These are phyloP conservation scores for Friedmanniomyces simplex DNA, from an alignment of 495 filamentous ascomycete species.

Conservation along the genomic window DNA sequence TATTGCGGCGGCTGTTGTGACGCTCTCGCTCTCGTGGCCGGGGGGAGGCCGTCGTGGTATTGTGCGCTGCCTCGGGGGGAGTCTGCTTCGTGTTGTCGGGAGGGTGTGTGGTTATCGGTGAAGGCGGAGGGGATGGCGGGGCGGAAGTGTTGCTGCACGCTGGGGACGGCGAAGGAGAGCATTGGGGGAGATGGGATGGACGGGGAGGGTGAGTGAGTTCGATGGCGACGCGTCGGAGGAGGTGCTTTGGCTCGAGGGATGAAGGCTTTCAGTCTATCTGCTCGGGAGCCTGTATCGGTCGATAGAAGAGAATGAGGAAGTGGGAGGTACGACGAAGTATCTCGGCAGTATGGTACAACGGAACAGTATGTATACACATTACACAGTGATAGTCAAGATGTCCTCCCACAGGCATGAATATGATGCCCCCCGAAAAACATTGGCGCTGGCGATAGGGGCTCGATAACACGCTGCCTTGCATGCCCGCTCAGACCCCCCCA, in stretches of 20 bases:
- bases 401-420: background rate
- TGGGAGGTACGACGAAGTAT: no score
- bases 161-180: constrained; percentile 6
- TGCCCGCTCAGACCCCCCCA: constrained; percentile 6
- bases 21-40: background rate
- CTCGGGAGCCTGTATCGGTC: background rate
- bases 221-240: background rate
- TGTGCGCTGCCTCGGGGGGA: background rate
- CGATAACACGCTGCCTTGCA: constrained; percentile 6
- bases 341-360: no score
- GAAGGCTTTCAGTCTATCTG: no score
- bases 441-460: constrained; percentile 3
- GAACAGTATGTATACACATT: no score
- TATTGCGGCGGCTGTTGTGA: background rate
- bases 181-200: background rate
- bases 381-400: no score
- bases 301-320: background rate
- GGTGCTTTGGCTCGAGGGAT: no score
- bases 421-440: background rate
- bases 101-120: background rate
- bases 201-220: background rate
- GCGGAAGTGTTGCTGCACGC: constrained; percentile 8
- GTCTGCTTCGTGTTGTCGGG: background rate
- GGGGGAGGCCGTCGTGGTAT: background rate
- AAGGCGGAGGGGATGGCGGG: background rate